A percentile compares a stretch with the other conserved stretches of the same genome.
Evolutionary conservation across 2,329 filamentous ascomycete species (phyloP).

Genomic region (Metarhizium anisopliae): DNA sequence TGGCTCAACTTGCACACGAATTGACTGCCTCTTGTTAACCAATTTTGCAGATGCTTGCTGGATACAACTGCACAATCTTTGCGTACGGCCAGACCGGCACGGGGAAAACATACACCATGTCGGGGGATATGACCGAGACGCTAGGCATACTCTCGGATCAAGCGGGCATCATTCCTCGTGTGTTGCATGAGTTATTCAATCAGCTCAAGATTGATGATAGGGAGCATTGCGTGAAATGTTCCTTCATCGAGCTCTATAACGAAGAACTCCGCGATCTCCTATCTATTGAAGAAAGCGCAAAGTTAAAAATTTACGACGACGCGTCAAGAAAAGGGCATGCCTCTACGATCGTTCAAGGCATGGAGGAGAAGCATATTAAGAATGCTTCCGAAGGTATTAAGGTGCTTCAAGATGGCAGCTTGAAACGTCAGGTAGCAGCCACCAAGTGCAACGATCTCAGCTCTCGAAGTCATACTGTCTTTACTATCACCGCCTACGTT

Average conservation of each 20-base stretch:
- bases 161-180: constrained; percentile 90
- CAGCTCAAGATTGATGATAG: constrained; percentile 70
- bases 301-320: constrained; percentile 94
- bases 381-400: constrained; percentile 78
- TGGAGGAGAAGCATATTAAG: constrained; percentile 94
- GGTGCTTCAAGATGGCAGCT: constrained; percentile 77
- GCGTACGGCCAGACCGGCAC: constrained; percentile 97
- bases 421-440: constrained; percentile 94
- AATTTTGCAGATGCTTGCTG: constrained; percentile 65
- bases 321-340: constrained; percentile 75
- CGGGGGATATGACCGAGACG: constrained; percentile 87
- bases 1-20: background rate
- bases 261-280: constrained; percentile 91
- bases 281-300: constrained; percentile 68
- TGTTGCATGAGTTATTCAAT: constrained; percentile 76
- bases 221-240: constrained; percentile 91
- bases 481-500: constrained; percentile 87
- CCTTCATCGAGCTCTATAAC: constrained; percentile 97
- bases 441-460: constrained; percentile 99
- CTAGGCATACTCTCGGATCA: constrained; percentile 79
- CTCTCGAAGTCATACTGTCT: constrained; percentile 93
- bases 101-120: constrained; percentile 99
- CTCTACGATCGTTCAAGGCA: constrained; percentile 85
- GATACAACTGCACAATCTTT: constrained; percentile 98
- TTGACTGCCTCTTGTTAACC: constrained; percentile 1